Conservation (phyloP, 2,329 filamentous ascomycete species). For the Talaromyces sp. region DNA sequence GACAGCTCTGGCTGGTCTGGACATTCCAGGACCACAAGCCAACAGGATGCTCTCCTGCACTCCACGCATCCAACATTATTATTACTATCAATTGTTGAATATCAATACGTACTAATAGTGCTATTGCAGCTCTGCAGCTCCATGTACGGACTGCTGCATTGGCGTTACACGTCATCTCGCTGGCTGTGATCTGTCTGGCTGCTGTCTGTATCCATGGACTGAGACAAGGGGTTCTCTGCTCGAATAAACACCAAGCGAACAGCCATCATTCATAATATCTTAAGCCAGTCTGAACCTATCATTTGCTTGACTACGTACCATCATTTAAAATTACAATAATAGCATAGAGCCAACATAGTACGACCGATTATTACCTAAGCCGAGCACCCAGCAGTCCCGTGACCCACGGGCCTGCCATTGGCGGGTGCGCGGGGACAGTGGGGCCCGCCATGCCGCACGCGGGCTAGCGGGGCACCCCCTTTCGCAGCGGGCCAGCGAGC, state of each 20-base stretch:
- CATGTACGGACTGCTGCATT: not conserved
- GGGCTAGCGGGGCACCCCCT: constrained; percentile 3
- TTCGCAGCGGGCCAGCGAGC: not conserved
- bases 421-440: not conserved
- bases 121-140: not conserved
- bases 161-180: not conserved
- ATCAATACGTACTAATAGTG: not conserved
- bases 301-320: too few relatives aligned
- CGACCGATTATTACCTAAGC: not conserved
- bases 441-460: not conserved
- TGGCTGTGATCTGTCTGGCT: not conserved
- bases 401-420: not conserved
- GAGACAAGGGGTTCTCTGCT: not conserved
- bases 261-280: not conserved
- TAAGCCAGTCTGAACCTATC: too few relatives aligned
- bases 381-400: not conserved
- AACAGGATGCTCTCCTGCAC: not conserved
- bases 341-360: not conserved
- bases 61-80: not conserved
- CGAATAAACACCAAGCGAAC: not conserved
- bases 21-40: not conserved
- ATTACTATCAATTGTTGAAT: too few relatives aligned
- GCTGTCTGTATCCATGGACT: not conserved
- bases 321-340: too few relatives aligned
- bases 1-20: not conserved